Conservation (phyloP, 345 rosid genomes). For the Firmiana major region DNA sequence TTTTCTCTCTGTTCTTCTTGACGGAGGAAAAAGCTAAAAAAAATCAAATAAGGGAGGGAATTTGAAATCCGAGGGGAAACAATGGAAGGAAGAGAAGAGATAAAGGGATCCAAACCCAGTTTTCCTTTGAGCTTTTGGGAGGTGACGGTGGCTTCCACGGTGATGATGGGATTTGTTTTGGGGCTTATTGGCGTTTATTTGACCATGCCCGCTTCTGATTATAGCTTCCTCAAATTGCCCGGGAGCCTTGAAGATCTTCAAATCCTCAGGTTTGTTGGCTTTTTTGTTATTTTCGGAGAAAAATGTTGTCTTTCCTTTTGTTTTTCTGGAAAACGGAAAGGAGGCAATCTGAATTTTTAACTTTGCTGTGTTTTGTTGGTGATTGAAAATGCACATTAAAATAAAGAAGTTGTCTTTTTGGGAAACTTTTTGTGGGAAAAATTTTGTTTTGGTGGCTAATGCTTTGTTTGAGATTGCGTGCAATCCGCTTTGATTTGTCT, state of each 20-base stretch:
- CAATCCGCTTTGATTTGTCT: background rate
- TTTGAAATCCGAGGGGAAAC: constrained; percentile 14
- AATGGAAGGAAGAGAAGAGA: constrained; percentile 13
- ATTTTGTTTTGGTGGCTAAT: background rate
- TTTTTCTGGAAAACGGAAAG: background rate
- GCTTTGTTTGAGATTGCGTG: background rate
- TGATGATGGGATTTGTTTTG: constrained; percentile 49
- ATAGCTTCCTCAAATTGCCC: constrained; percentile 92
- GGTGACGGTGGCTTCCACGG: constrained; percentile 49
- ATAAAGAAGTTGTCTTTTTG: background rate
- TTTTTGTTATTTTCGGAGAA: background rate
- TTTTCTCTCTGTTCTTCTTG: constrained; percentile 12
- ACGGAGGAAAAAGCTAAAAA: background rate
- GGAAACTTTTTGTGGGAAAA: background rate
- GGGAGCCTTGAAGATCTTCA: constrained; percentile 84
- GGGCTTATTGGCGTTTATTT: constrained; percentile 69
- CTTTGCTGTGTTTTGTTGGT: background rate
- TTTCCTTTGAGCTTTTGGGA: constrained; percentile 66
- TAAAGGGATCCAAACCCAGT: constrained; percentile 24
- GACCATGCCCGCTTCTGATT: constrained; percentile 90
- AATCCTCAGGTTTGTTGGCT: constrained; percentile 59
- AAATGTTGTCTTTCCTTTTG: background rate
- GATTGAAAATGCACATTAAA: background rate
- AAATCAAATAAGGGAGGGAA: constrained; percentile 7
- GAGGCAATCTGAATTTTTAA: background rate